Evolutionary conservation across 352 stramenopile species (phyloP).

Genomic region (Phytopythium kandeliae): DNA sequence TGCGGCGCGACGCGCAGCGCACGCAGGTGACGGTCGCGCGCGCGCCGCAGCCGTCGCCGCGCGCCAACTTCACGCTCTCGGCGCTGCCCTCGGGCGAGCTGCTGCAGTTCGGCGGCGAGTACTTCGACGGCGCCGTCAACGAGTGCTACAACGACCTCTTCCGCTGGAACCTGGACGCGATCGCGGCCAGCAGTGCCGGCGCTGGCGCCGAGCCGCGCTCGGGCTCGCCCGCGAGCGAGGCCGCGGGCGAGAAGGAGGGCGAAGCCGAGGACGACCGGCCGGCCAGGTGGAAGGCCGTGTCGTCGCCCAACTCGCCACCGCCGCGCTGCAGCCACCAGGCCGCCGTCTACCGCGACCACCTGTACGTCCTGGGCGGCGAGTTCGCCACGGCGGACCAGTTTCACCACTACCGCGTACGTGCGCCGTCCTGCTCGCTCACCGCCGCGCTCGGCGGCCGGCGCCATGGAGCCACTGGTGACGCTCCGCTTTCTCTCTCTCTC

Average conservation of each 20-base stretch:
- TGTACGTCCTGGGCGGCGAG: slow-evolving; percentile 98
- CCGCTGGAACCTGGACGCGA: slow-evolving; percentile 88
- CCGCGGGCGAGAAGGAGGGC: slow-evolving; percentile 3
- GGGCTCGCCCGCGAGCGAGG: too few species aligned
- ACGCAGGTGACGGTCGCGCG: slow-evolving; percentile 58
- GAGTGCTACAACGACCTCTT: slow-evolving; percentile 96
- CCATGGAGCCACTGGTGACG: too few species aligned
- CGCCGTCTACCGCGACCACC: slow-evolving; percentile 90
- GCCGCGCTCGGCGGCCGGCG: too few species aligned
- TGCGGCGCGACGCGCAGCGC: slow-evolving; percentile 67
- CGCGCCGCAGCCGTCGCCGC: slow-evolving; percentile 46
- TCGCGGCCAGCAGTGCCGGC: too few species aligned
- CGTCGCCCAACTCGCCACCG: slow-evolving; percentile 82
- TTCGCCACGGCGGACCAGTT: slow-evolving; percentile 96
- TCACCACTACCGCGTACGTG: slow-evolving; percentile 91
- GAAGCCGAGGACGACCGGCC: slow-evolving; percentile 15
- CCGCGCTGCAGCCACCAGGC: slow-evolving; percentile 95
- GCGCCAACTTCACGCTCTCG: slow-evolving; percentile 79
- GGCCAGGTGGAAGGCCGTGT: slow-evolving; percentile 86
- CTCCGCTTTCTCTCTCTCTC: too few species aligned
- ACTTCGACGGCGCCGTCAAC: slow-evolving; percentile 96
- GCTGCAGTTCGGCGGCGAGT: slow-evolving; percentile 96
- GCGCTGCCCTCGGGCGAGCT: slow-evolving; percentile 73
- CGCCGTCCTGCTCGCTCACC: too few species aligned
- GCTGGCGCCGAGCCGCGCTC: too few species aligned